A percentile compares a stretch with the other conserved stretches of the same genome.
Conservation (phyloP, 2,329 filamentous ascomycete genomes). For the Knufia petricola region DNA sequence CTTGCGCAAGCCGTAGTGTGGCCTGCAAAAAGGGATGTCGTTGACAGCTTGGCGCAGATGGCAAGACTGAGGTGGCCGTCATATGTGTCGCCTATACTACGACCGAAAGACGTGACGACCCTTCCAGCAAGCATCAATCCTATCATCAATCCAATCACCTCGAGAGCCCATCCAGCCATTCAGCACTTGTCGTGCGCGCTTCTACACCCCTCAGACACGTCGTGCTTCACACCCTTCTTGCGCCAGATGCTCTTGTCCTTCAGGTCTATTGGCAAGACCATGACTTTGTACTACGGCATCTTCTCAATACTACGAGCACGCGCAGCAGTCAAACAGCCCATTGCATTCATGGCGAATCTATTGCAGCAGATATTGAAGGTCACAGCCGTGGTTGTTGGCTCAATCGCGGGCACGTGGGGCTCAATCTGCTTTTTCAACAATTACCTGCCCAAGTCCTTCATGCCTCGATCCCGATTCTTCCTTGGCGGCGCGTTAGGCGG, state of each 20-base stretch:
- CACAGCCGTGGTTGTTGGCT: slow-evolving; percentile 67
- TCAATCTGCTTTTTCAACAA: slow-evolving; percentile 81
- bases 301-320: slow-evolving; percentile 62
- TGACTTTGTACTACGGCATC: slow-evolving; percentile 58
- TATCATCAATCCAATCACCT: slow-evolving; percentile 65
- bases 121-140: slow-evolving; percentile 55
- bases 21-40: slow-evolving; percentile 65
- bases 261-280: slow-evolving; percentile 66
- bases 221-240: slow-evolving; percentile 76
- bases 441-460: slow-evolving; percentile 60
- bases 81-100: slow-evolving; percentile 78
- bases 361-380: slow-evolving; percentile 62
- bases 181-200: slow-evolving; percentile 72
- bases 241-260: slow-evolving; percentile 81
- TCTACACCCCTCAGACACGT: slow-evolving; percentile 78
- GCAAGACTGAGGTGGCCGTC: slow-evolving; percentile 75
- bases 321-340: slow-evolving; percentile 57
- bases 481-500: slow-evolving; percentile 78
- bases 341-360: slow-evolving; percentile 57
- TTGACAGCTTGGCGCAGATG: slow-evolving; percentile 73
- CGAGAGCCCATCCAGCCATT: slow-evolving; percentile 78
- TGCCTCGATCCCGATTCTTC: slow-evolving; percentile 82
- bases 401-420: slow-evolving; percentile 81
- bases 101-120: slow-evolving; percentile 53
- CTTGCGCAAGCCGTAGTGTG: slow-evolving; percentile 60